Evolutionary conservation across 495 filamentous ascomycete species (phyloP), one percentile per base, ranked within the genome.

Genomic region (Xylaria flabelliformis): DNA sequence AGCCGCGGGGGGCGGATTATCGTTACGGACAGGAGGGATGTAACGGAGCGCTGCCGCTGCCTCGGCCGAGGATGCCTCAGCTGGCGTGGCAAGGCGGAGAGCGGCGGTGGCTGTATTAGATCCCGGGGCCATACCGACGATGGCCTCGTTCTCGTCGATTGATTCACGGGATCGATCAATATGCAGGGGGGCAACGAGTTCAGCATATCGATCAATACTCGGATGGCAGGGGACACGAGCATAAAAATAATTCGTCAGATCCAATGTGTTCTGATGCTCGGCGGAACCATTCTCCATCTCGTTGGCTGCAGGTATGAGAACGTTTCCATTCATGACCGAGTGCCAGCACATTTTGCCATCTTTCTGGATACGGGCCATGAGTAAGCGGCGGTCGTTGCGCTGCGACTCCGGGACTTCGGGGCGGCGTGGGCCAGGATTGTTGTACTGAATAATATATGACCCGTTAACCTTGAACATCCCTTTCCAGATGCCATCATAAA

Each of bases 141-240:
- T 6, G 8, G 6, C 15, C 17, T 0, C 0, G 53, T 69, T 69
- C 10, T 46, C 3, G 9, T 34, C 7, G 3, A 48, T 8, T 0
- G 36, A 21, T 26, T 55, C 66, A 15, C 9, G 32, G 12, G 53
- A 32, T 21, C 9, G 9, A 15, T 59, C 66, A 24, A 69, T 17
- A 8, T 46, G 12, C 15, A 58, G 15, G 7, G 66, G 66, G n/a
- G 66, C 66, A 46, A 69, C 53, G 24, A 21, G 13, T 36, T 50
- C 3, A 3, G 66, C 66, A 26, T 69, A 69, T 32, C 10, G 17
- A 9, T 42, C 21, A 9, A 69, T 4, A 48, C 9, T 58, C 13
- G 15, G 63, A 32, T 9, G 1, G 53, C 42, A 13, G 10, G 24
- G 51, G 12, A 59, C 21, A 1, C 66, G 51, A 19, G 4, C 3